Evolutionary conservation across 352 stramenopile genomes (phyloP), one percentile per base, ranked within the genome.

Genomic region (Thalassiosira exigua): DNA sequence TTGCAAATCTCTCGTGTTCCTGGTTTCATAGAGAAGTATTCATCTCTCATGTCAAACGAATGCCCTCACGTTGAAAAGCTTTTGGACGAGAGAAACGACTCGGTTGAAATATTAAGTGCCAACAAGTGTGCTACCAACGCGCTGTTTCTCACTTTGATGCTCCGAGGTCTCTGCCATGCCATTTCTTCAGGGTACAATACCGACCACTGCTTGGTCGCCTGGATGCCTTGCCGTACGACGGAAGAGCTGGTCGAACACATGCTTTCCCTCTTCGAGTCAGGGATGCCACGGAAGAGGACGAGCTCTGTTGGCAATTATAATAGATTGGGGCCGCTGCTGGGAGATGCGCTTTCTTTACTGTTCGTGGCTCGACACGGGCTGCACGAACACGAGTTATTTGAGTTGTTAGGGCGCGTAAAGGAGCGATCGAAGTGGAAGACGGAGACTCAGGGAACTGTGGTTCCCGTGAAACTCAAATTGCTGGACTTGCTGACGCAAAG

Each of bases 321-420:
- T 2, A 86, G 88, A 3, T 76, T 98, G 4, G 87, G 86, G 2
- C 73, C 91, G 19, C 61, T 98, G 17, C 74, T 98, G 0, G 91
- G 94, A 1, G 86, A 89, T 73, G 85, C 94, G 17, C 72, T 98
- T 24, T 92, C 90, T 4, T 72, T 98, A 4, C 79, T 98, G 39
- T 97, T 96, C 64, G 93, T 96, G 0, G 93, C 90, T 42, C 90
- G 95, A 3, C 94, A 98, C 52, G 95, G 95, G 1, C 83, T 98
- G 41, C 84, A 96, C 14, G 71, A 95, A 54, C 92, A 95, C 44
- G 95, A 98, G 60, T 82, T 98, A 22, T 86, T 83, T 33, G 62
- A 85, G 12, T 52, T 89, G 3, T 54, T 90, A 11, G 48, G 39
- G 17, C 29, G 48, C n/a, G 67, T 86, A 0, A n/a, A 54, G 44